These are phyloP conservation scores for Cryptosporidium meleagridis DNA, from an alignment of 169 alveolate species.

Conservation along the genomic window DNA sequence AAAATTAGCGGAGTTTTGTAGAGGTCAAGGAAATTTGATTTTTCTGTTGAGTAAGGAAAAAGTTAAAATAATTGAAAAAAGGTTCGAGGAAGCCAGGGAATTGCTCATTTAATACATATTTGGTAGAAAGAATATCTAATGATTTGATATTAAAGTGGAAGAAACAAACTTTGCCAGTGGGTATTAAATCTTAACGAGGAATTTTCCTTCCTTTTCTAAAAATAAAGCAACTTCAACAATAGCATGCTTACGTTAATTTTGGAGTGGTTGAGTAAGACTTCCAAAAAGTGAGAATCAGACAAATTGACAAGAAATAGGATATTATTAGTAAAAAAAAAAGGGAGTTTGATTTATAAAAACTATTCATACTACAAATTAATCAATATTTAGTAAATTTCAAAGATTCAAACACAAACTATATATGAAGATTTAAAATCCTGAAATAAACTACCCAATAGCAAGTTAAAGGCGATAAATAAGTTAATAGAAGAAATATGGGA, in stretches of 20 bases:
- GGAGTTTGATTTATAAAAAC: neutral
- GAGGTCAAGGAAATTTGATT: neutral
- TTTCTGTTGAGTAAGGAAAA: neutral
- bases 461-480: neutral
- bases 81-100: neutral
- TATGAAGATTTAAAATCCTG: neutral
- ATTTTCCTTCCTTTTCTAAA: neutral
- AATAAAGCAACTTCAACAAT: neutral
- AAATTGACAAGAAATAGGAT: neutral
- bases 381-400: too few relatives aligned
- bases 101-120: neutral
- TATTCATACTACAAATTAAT: too few relatives aligned
- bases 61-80: neutral
- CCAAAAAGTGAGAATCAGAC: neutral
- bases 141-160: neutral
- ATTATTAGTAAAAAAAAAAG: neutral
- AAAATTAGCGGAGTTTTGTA: neutral
- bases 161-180: neutral
- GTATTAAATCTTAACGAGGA: neutral
- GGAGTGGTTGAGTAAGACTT: neutral
- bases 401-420: neutral
- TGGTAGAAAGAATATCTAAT: neutral
- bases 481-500: constrained; percentile 17
- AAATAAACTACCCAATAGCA: neutral
- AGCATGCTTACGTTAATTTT: neutral